A percentile compares a stretch with the other conserved stretches of the same genome.
Evolutionary conservation across 768 basidiomycete species (phyloP).

Genomic region (Boletus subparvulus): DNA sequence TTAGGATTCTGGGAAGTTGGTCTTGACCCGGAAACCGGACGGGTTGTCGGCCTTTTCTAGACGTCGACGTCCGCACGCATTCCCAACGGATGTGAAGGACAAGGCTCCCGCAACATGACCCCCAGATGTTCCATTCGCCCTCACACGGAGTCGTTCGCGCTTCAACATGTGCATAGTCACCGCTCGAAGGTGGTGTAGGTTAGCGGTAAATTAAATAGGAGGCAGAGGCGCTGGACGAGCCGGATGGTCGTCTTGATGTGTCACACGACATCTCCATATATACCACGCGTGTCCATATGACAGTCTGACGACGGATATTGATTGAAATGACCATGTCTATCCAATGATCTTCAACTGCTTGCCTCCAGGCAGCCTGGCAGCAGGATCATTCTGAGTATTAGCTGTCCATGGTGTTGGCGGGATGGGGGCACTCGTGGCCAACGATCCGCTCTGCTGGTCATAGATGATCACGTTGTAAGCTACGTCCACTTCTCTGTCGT

Average conservation of each 20-base stretch:
- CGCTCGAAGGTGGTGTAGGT: slow-evolving; percentile 14
- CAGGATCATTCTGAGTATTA: slow-evolving; percentile 1
- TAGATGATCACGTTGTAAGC: slow-evolving; percentile 59
- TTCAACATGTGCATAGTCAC: slow-evolving; percentile 40
- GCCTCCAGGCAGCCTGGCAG: slow-evolving; percentile 39
- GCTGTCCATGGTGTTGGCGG: slow-evolving; percentile 3
- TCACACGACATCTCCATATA: slow-evolving; percentile 9
- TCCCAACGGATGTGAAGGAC: slow-evolving; percentile 20
- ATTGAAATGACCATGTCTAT: not conserved
- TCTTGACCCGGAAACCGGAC: slow-evolving; percentile 74
- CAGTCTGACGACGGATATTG: not conserved
- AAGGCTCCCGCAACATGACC: not conserved
- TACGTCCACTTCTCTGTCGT: slow-evolving; percentile 56
- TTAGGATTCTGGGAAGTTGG: slow-evolving; percentile 89
- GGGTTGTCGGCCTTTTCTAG: slow-evolving; percentile 84
- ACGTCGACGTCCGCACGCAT: slow-evolving; percentile 2
- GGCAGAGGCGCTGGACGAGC: not conserved
- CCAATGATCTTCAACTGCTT: slow-evolving; percentile 7
- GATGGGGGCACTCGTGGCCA: slow-evolving; percentile 27
- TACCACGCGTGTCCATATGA: slow-evolving; percentile 8
- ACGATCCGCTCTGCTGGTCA: slow-evolving; percentile 55
- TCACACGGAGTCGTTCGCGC: slow-evolving; percentile 37
- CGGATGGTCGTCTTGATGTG: not conserved
- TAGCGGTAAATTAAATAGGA: slow-evolving; percentile 7
- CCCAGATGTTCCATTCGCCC: slow-evolving; percentile 21